Percentiles rank a stretch among this genome's conserved stretches.
phyloP scores from a whole-genome alignment of 805 yeast genomes.

The Candida chauliodis region DNA sequence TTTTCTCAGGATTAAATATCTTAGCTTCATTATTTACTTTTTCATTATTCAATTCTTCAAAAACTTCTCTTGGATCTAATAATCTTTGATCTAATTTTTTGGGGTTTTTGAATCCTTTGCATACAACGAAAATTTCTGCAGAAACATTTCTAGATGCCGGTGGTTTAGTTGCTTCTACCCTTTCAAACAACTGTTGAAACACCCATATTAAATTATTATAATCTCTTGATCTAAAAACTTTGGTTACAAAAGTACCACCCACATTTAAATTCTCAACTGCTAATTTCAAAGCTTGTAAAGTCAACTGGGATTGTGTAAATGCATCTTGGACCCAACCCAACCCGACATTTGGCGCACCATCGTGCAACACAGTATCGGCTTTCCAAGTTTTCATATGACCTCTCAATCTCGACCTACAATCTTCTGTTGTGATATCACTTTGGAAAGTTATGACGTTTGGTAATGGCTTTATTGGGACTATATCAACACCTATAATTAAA shows the following conservation, averaged over 20 bases:
- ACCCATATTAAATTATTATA: conserved; percentile 97
- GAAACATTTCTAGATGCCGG: conserved; percentile 99
- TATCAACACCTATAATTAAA: conserved; percentile 96
- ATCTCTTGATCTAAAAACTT: conserved; percentile 97
- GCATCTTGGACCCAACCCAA: conserved; percentile 99
- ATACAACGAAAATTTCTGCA: conserved; percentile 97
- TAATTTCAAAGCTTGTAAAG: conserved; percentile 85
- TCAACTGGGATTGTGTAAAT: conserved; percentile 93
- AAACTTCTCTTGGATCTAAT: conserved; percentile 87
- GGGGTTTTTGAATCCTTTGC: conserved; percentile 95
- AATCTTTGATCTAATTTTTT: conserved; percentile 90
- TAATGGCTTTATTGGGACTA: conserved; percentile 94
- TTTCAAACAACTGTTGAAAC: conserved; percentile 90
- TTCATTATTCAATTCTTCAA: conserved; percentile 76
- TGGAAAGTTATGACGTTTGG: conserved; percentile 94
- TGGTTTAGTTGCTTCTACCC: conserved; percentile 98
- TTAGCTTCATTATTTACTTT: conserved; percentile 82
- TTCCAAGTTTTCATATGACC: conserved; percentile 99
- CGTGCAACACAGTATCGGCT: conserved; percentile 96
- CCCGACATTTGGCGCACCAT: conserved; percentile 99
- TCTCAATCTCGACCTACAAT: conserved; percentile 89
- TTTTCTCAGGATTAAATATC: conserved; percentile 91
- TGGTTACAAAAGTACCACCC: conserved; percentile 95
- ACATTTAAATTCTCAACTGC: conserved; percentile 90
- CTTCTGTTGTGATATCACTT: conserved; percentile 96